Conservation (phyloP, 73 alveolate genomes). For the Tetrahymena borealis region DNA sequence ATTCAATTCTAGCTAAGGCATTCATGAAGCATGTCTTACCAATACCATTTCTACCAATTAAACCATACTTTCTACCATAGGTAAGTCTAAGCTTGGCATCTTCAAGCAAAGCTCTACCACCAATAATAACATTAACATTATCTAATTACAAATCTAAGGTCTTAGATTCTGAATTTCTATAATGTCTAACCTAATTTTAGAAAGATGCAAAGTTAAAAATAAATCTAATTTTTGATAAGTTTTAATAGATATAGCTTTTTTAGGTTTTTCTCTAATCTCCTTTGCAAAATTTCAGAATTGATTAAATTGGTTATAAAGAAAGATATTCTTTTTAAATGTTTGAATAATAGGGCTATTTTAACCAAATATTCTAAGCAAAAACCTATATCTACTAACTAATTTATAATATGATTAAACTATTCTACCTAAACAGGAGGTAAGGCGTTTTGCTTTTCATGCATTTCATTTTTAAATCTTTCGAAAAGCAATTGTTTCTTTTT, state of each 20-base stretch:
- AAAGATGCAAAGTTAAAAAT: neutral
- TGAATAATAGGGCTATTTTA: too few species aligned
- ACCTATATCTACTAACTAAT: too few species aligned
- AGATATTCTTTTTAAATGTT: too few species aligned
- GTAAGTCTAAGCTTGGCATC: constrained; percentile 84
- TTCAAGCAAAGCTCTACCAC: constrained; percentile 94
- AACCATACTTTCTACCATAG: constrained; percentile 91
- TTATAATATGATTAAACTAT: too few species aligned
- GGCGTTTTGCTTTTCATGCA: neutral
- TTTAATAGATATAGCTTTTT: too few species aligned
- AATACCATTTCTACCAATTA: constrained; percentile 98
- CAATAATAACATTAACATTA: constrained; percentile 78
- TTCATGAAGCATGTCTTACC: constrained; percentile 95
- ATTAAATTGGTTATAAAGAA: too few species aligned
- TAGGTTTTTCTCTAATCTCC: too few species aligned
- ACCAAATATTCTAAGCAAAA: too few species aligned
- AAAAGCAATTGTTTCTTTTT: neutral
- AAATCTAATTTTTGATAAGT: too few species aligned
- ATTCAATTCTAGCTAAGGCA: constrained; percentile 90
- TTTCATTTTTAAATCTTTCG: neutral
- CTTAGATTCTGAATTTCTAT: constrained; percentile 59
- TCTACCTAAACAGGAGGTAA: neutral
- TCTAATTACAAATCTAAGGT: constrained; percentile 81
- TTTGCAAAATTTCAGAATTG: too few species aligned
- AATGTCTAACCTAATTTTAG: neutral